Conservation (phyloP, 2,329 filamentous ascomycete species). For the Arachnomyces sp. region DNA sequence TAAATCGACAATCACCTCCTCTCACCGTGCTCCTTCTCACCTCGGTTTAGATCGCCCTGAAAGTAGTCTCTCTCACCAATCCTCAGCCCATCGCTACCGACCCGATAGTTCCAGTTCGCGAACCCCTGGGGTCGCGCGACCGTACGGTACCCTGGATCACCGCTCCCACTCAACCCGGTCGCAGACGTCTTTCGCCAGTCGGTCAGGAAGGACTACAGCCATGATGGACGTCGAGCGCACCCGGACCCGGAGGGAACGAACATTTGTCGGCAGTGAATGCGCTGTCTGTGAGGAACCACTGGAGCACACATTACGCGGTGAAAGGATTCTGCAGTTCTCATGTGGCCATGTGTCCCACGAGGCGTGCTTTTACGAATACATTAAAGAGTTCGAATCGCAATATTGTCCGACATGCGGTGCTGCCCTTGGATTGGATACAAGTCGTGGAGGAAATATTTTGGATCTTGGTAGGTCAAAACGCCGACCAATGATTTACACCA, state of each 20-base stretch:
- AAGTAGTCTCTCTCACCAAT: slow-evolving; percentile 22
- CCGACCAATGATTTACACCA: slow-evolving; percentile 1
- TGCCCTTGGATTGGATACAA: slow-evolving; percentile 83
- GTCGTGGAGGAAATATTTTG: slow-evolving; percentile 82
- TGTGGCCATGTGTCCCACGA: slow-evolving; percentile 97
- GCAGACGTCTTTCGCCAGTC: slow-evolving; percentile 29
- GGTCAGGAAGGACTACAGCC: slow-evolving; percentile 43
- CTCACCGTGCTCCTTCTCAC: slow-evolving; percentile 22
- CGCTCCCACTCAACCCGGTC: slow-evolving; percentile 23
- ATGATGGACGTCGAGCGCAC: slow-evolving; percentile 66
- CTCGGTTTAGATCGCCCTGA: slow-evolving; percentile 20
- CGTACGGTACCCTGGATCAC: slow-evolving; percentile 12
- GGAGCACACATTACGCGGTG: slow-evolving; percentile 87
- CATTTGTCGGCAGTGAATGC: slow-evolving; percentile 90
- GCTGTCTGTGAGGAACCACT: slow-evolving; percentile 94
- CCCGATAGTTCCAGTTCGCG: slow-evolving; percentile 13
- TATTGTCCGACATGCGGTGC: slow-evolving; percentile 92
- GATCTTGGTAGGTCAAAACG: slow-evolving; percentile 62
- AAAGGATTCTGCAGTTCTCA: slow-evolving; percentile 89
- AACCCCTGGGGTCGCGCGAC: slow-evolving; percentile 13
- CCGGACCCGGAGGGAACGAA: slow-evolving; percentile 77
- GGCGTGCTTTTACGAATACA: slow-evolving; percentile 97
- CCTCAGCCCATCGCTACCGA: slow-evolving; percentile 4
- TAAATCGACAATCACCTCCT: slow-evolving; percentile 24
- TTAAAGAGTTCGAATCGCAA: slow-evolving; percentile 86